A percentile compares a stretch with the other conserved stretches of the same genome.
phyloP scores from a whole-genome alignment of 208 protist species.

The Angomonas desouzai region DNA sequence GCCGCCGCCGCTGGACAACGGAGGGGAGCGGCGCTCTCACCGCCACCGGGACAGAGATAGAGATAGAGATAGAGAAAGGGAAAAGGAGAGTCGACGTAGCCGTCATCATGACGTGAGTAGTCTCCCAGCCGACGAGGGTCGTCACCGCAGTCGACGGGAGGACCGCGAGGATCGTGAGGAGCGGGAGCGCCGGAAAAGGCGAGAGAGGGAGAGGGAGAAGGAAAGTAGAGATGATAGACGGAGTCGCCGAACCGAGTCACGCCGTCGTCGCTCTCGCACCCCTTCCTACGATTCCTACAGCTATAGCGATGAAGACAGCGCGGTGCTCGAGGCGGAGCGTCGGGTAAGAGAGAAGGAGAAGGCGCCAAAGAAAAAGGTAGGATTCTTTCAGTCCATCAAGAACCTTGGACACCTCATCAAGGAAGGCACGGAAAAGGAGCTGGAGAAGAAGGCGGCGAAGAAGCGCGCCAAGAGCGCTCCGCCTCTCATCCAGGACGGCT shows the following conservation, averaged over 20 bases:
- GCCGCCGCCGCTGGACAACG: background rate
- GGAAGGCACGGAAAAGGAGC: background rate
- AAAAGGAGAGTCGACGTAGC: background rate
- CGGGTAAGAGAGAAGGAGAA: background rate
- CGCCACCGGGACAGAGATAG: conserved; percentile 1
- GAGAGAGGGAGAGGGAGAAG: conserved; percentile 15
- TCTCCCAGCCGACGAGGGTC: background rate
- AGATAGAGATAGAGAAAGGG: background rate
- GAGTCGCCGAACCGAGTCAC: background rate
- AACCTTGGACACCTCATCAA: background rate
- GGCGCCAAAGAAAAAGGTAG: conserved; percentile 15
- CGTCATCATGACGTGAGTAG: background rate
- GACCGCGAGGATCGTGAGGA: background rate
- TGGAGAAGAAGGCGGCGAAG: conserved; percentile 6
- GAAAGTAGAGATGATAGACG: conserved; percentile 9
- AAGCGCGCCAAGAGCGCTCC: background rate
- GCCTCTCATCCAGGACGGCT: background rate
- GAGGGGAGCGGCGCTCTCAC: conserved; percentile 4
- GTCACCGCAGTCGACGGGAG: too few species aligned
- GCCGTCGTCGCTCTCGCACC: background rate
- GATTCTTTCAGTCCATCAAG: conserved; percentile 10
- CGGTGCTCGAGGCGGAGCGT: background rate
- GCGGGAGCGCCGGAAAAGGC: background rate
- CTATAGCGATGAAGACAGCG: background rate
- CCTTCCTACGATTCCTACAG: background rate